Percentiles rank a stretch among this genome's conserved stretches.
These are phyloP conservation scores for Fonsecaea multimorphosa DNA, from an alignment of 2,329 filamentous ascomycete species.

Conservation along the genomic window DNA sequence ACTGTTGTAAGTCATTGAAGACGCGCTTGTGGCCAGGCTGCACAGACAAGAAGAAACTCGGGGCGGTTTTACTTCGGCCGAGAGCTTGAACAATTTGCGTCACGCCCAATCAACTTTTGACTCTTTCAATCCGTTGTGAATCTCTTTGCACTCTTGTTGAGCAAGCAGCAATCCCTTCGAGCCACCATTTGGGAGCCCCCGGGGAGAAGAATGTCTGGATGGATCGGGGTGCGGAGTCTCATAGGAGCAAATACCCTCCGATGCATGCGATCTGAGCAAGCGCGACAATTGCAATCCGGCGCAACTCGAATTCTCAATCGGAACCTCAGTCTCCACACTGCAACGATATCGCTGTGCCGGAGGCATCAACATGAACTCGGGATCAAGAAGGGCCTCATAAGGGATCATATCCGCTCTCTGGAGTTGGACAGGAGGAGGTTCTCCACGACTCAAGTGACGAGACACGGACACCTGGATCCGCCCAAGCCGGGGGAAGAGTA, in stretches of 20 bases:
- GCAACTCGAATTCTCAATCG: slow-evolving; percentile 16
- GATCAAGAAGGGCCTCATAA: slow-evolving; percentile 35
- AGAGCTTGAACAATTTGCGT: background rate
- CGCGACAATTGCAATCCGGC: background rate
- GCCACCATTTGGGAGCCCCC: background rate
- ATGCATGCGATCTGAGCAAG: slow-evolving; percentile 14
- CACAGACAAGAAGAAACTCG: background rate
- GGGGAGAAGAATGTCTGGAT: slow-evolving; percentile 24
- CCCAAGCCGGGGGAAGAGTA: slow-evolving; percentile 94
- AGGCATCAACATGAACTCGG: slow-evolving; percentile 34
- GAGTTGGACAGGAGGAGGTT: slow-evolving; percentile 60
- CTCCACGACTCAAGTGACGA: slow-evolving; percentile 64
- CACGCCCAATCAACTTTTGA: slow-evolving; percentile 1
- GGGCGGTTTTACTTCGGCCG: slow-evolving; percentile 3
- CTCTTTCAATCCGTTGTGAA: background rate
- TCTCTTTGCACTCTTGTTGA: background rate
- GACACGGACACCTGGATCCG: slow-evolving; percentile 80
- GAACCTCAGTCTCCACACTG: background rate
- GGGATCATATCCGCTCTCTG: slow-evolving; percentile 37
- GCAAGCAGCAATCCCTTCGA: background rate
- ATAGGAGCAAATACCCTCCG: slow-evolving; percentile 4
- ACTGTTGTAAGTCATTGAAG: too few species aligned
- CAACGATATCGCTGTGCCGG: slow-evolving; percentile 27
- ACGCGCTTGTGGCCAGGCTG: background rate
- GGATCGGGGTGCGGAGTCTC: slow-evolving; percentile 15